phyloP scores from a whole-genome alignment of 768 basidiomycete genomes.

The Terana coerulea region DNA sequence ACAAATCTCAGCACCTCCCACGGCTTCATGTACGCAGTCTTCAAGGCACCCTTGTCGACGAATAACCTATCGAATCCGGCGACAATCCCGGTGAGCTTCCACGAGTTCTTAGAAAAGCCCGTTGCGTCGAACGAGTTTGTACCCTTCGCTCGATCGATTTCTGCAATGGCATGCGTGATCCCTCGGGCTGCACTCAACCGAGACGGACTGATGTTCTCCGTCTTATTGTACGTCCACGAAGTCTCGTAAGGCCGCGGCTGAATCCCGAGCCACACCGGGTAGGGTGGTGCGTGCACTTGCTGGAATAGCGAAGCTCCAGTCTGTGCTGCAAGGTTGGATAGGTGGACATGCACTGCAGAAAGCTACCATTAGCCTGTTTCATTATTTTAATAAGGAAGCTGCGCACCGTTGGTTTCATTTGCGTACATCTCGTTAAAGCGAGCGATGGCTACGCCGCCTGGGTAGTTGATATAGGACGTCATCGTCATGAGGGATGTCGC shows the following conservation, averaged over 20 bases:
- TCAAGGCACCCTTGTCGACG: constrained; percentile 6
- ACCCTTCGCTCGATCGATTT: constrained; percentile 24
- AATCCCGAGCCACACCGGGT: constrained; percentile 24
- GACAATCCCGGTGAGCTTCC: constrained; percentile 17
- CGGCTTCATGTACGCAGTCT: not conserved
- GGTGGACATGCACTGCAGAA: constrained; percentile 59
- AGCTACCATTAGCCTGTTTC: not conserved
- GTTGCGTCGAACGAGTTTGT: constrained; percentile 3
- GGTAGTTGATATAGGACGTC: constrained; percentile 78
- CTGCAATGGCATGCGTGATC: constrained; percentile 65
- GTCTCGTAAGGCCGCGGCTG: constrained; percentile 14
- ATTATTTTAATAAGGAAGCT: not conserved
- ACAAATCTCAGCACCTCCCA: constrained; percentile 18
- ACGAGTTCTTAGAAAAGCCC: constrained; percentile 14
- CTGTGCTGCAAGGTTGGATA: constrained; percentile 83
- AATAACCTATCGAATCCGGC: not conserved
- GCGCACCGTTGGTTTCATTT: constrained; percentile 28
- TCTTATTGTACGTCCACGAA: constrained; percentile 78
- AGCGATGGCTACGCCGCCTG: constrained; percentile 75
- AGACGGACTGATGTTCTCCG: constrained; percentile 52
- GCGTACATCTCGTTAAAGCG: constrained; percentile 54
- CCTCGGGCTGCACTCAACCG: constrained; percentile 35
- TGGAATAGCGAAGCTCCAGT: constrained; percentile 89
- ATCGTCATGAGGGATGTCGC: constrained; percentile 49
- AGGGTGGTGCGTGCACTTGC: constrained; percentile 61